These are phyloP conservation scores for Curvularia hawaiiensis DNA, from an alignment of 2,329 filamentous ascomycete species.

Conservation along the genomic window DNA sequence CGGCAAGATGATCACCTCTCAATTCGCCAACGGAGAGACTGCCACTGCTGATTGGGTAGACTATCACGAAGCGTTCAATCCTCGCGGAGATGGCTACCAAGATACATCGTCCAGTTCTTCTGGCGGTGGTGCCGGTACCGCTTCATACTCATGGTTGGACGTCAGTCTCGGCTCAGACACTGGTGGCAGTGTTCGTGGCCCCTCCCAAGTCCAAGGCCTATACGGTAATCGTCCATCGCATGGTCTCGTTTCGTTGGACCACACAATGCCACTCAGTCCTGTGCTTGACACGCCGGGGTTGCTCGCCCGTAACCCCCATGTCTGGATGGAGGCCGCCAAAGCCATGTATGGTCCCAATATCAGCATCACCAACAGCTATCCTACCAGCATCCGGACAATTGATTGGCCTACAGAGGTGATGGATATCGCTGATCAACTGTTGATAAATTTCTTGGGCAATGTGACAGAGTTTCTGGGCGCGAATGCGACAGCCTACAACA, in stretches of 20 bases:
- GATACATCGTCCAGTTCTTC: slow-evolving; percentile 55
- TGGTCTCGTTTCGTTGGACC: slow-evolving; percentile 53
- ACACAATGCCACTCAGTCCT: slow-evolving; percentile 56
- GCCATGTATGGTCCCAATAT: slow-evolving; percentile 55
- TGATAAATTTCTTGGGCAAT: slow-evolving; percentile 51
- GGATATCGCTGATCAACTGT: slow-evolving; percentile 44
- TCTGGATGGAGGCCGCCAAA: slow-evolving; percentile 52
- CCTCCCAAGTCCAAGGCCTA: slow-evolving; percentile 55
- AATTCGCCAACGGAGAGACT: slow-evolving; percentile 53
- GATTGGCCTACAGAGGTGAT: slow-evolving; percentile 48
- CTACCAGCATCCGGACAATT: slow-evolving; percentile 49
- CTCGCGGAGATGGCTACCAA: slow-evolving; percentile 53
- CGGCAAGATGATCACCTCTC: slow-evolving; percentile 54
- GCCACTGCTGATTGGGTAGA: slow-evolving; percentile 59
- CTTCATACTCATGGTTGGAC: slow-evolving; percentile 57
- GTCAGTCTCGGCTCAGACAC: slow-evolving; percentile 57
- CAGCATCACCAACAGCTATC: slow-evolving; percentile 49
- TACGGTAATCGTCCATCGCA: slow-evolving; percentile 58
- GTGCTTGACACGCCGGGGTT: slow-evolving; percentile 56
- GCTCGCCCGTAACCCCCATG: slow-evolving; percentile 51
- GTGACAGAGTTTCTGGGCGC: slow-evolving; percentile 51
- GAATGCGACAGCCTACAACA: slow-evolving; percentile 44
- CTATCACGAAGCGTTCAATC: slow-evolving; percentile 52
- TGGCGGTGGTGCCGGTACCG: slow-evolving; percentile 53
- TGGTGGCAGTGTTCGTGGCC: slow-evolving; percentile 57